Evolutionary conservation across 768 basidiomycete species (phyloP), one percentile per base, ranked within the genome.

Genomic region (Daedalea quercina): DNA sequence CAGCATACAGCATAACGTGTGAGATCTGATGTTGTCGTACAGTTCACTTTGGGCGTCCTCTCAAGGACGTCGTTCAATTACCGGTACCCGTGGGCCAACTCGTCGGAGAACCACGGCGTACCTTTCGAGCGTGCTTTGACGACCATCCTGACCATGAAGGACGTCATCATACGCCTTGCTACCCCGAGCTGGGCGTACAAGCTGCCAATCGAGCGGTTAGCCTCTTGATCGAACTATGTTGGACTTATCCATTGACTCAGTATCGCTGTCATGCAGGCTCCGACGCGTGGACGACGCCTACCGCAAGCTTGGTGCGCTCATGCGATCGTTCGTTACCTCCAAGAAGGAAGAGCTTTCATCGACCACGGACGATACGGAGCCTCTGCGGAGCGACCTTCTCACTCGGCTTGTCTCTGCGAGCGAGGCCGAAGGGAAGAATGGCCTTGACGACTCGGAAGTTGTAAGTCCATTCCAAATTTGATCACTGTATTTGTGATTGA

Each of bases 121-220:
- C 45, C 52, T 17, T 53, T 47, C 46, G 52, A 31, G 23, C 26
- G 45, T 9, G 52, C 52, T 3, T 31, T 53, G 41, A 42, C 52
- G 9, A 46, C 28, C 3, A 44, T 47, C 12, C 33, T 26, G 19
- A 40, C 37, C 15, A 41, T 33, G 20, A 19, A 23, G 24, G 37
- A 31, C 9, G 25, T 25, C 9, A 47, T 47, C 34, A 19, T 47
- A n/a, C 44, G 44, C 12, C 28, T 53, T 23, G 52, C 52, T 3
- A 46, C 37, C 12, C 52, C 52, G 11, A 34, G 7, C 3, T 47
- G 31, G 34, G 52, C 52, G 11, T 53, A 53, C 35, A 47, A 24
- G 35, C 44, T 53, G 1, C 52, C 52, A 3, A 53, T 53, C 11
- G 31, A 53, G 40, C 25, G 46, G 52, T 47, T n/a, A 7, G 44